phyloP scores from a whole-genome alignment of 768 basidiomycete species.

The Hirschioporus abietinus region DNA sequence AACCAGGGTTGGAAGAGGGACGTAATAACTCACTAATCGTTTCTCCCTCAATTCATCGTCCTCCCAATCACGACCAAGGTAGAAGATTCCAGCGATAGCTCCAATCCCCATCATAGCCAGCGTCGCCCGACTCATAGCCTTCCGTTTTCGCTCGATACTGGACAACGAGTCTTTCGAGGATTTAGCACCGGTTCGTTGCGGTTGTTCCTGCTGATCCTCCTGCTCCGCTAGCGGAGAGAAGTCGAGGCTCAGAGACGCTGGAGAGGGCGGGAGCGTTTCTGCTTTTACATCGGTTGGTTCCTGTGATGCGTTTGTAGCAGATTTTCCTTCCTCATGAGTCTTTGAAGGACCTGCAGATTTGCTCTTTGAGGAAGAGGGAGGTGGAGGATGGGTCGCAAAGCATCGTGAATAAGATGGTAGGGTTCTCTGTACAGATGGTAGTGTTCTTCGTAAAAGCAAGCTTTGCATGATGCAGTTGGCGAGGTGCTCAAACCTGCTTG shows the following conservation, averaged over 20 bases:
- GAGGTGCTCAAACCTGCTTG: background rate
- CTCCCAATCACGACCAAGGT: constrained; percentile 78
- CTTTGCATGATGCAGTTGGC: background rate
- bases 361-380: background rate
- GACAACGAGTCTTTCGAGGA: constrained; percentile 77
- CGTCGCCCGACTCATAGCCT: constrained; percentile 48
- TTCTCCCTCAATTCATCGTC: constrained; percentile 60
- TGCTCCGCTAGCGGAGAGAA: constrained; percentile 52
- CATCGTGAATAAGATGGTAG: background rate
- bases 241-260: constrained; percentile 49
- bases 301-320: constrained; percentile 2
- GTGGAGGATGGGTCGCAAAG: background rate
- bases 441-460: background rate
- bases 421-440: background rate
- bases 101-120: constrained; percentile 51
- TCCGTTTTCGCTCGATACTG: constrained; percentile 68
- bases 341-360: background rate
- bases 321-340: constrained; percentile 5
- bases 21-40: constrained; percentile 45
- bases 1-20: constrained; percentile 8
- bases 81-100: constrained; percentile 50
- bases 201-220: constrained; percentile 30
- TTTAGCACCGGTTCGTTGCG: constrained; percentile 58
- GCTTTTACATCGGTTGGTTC: constrained; percentile 2
- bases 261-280: constrained; percentile 5